These are phyloP conservation scores for Gracilaria gracilis DNA, from an alignment of 23 red algal genomes.

Conservation along the genomic window DNA sequence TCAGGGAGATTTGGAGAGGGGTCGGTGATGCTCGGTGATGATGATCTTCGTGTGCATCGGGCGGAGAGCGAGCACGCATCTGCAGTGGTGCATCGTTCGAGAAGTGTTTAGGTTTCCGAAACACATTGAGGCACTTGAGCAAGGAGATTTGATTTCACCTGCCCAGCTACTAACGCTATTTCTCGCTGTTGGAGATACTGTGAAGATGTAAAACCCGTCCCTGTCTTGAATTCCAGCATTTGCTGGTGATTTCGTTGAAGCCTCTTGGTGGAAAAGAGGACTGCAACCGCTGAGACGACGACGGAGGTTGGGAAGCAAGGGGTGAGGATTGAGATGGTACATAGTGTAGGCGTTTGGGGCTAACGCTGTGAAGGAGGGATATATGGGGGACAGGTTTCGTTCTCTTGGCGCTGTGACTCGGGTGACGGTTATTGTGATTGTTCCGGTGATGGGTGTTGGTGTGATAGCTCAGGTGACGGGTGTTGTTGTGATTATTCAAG, in stretches of 20 bases:
- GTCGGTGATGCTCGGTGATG: background rate
- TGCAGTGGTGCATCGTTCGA: background rate
- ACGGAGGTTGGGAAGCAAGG: background rate
- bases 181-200: background rate
- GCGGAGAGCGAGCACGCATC: background rate
- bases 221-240: background rate
- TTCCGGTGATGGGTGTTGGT: background rate
- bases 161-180: constrained; percentile 2
- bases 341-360: background rate
- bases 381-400: background rate
- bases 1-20: background rate
- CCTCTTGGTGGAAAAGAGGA: background rate
- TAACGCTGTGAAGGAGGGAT: background rate
- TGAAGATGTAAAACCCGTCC: background rate
- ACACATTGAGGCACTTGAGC: background rate
- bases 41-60: background rate
- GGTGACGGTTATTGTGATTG: background rate
- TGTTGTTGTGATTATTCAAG: background rate
- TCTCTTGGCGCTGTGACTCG: background rate
- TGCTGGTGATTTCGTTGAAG: background rate
- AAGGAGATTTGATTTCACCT: background rate
- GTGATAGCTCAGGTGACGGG: background rate
- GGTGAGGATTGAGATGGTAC: background rate
- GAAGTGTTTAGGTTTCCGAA: background rate
- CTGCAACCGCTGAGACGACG: background rate